Evolutionary conservation across 768 basidiomycete species (phyloP).

Genomic region (Phaffia tasmanica): DNA sequence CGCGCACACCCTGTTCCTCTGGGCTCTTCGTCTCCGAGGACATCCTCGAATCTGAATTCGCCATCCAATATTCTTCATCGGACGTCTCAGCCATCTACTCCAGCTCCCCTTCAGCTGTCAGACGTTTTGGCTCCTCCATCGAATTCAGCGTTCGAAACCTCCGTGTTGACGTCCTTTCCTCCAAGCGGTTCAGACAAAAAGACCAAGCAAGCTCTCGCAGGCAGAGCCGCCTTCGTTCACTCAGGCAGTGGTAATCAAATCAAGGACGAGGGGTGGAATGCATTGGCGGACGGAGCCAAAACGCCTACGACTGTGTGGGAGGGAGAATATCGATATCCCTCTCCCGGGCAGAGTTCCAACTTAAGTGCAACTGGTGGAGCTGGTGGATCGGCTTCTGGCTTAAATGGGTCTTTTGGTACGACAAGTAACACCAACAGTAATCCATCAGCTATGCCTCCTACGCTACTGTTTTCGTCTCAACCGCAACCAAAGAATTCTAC

Average conservation of each 20-base stretch:
- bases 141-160: background rate
- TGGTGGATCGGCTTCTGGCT: too few species aligned
- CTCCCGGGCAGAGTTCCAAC: background rate
- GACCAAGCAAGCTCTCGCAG: conserved; percentile 22
- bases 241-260: background rate
- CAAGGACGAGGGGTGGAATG: background rate
- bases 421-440: background rate
- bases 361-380: background rate
- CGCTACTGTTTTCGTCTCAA: conserved; percentile 11
- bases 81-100: background rate
- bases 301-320: conserved; percentile 14
- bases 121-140: conserved; percentile 21
- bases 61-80: too few species aligned
- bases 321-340: conserved; percentile 11
- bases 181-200: conserved; percentile 3
- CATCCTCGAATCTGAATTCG: too few species aligned
- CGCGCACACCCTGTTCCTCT: conserved; percentile 14
- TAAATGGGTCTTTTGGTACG: too few species aligned
- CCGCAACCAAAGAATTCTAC: conserved; percentile 6
- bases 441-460: conserved; percentile 23
- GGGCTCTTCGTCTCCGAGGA: too few species aligned
- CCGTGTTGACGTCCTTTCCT: background rate
- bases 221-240: conserved; percentile 18
- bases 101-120: conserved; percentile 22
- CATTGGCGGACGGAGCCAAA: background rate